phyloP scores from a whole-genome alignment of 2,329 filamentous ascomycete genomes.

The Fusarium sp. region DNA sequence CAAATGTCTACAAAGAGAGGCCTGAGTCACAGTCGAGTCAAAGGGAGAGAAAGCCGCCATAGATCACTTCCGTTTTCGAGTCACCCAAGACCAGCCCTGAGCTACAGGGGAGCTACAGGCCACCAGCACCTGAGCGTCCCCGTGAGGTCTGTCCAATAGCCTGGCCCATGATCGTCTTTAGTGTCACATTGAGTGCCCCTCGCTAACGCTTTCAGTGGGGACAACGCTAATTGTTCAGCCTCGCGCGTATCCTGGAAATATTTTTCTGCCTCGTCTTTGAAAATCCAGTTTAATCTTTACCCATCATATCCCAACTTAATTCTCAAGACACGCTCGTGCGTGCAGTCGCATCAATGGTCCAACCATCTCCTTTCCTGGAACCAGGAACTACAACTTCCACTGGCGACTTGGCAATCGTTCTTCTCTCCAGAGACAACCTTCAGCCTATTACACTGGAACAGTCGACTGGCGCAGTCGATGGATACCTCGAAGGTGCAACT shows the following conservation, averaged over 20 bases:
- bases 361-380: conserved; percentile 79
- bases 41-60: conserved; percentile 34
- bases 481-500: conserved; percentile 78
- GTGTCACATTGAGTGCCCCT: conserved; percentile 23
- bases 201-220: conserved; percentile 28
- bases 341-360: conserved; percentile 45
- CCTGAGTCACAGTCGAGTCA: conserved; percentile 34
- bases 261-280: conserved; percentile 25
- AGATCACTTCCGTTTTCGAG: conserved; percentile 21
- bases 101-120: conserved; percentile 21
- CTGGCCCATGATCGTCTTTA: conserved; percentile 22
- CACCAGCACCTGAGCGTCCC: neutral
- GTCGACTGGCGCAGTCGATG: conserved; percentile 69
- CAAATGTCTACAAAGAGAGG: conserved; percentile 25
- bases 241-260: conserved; percentile 28
- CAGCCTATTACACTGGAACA: conserved; percentile 76
- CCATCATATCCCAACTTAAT: neutral
- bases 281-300: conserved; percentile 1
- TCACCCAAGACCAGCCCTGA: conserved; percentile 11
- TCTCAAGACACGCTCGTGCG: neutral
- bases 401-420: conserved; percentile 79
- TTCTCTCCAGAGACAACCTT: conserved; percentile 87
- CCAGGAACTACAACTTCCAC: conserved; percentile 68
- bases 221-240: conserved; percentile 30
- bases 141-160: conserved; percentile 20